phyloP scores from a whole-genome alignment of 2,329 filamentous ascomycete genomes.

The Coleophoma crateriformis region DNA sequence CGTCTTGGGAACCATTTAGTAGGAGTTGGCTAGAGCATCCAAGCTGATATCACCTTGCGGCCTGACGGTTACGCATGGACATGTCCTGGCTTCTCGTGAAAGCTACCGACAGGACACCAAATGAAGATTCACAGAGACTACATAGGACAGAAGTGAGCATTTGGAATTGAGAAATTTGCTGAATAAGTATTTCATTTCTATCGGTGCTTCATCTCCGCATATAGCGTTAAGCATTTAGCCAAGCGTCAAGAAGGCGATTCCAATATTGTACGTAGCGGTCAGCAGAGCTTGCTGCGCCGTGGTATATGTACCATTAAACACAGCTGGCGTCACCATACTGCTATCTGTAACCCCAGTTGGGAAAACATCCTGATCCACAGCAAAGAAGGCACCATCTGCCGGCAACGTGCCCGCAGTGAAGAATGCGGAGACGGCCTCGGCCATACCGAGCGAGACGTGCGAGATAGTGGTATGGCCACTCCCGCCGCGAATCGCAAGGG shows the following conservation, averaged over 20 bases:
- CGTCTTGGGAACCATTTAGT: no score
- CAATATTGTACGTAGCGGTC: not conserved
- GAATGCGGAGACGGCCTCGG: not conserved
- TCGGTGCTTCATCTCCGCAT: no score
- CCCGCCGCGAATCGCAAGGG: conserved; percentile 7
- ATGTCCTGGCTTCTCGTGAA: no score
- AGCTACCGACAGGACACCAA: no score
- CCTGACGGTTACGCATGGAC: no score
- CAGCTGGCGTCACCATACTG: not conserved
- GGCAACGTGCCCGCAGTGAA: not conserved
- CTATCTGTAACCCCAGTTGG: not conserved
- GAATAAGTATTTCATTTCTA: no score
- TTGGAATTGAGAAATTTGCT: no score
- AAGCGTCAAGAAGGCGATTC: not conserved
- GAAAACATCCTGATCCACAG: conserved; percentile 2
- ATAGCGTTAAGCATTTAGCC: not conserved
- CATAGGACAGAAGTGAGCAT: no score
- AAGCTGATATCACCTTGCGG: no score
- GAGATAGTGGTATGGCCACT: conserved; percentile 9
- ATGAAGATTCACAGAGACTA: no score
- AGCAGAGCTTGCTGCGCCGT: not conserved
- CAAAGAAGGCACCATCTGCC: not conserved
- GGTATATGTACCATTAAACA: conserved; percentile 1
- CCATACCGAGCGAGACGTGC: not conserved
- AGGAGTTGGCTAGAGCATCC: no score